Evolutionary conservation across 306 rosid genomes (phyloP).

Genomic region (Malus sieversii): DNA sequence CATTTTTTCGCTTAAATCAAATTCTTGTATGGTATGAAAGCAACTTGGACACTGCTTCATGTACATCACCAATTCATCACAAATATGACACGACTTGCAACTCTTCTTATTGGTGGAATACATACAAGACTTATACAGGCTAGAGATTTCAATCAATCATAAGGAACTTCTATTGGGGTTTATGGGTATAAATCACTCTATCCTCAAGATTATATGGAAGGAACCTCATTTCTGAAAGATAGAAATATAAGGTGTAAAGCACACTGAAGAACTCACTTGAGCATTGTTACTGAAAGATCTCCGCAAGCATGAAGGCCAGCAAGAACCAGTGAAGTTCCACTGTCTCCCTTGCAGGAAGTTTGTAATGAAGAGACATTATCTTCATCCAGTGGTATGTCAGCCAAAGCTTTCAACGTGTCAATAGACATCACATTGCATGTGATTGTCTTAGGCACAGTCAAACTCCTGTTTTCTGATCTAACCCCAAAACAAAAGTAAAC

Average conservation of each 20-base stretch:
- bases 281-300: conserved; percentile 86
- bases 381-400: conserved; percentile 33
- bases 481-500: neutral
- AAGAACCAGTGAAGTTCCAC: conserved; percentile 50
- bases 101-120: neutral
- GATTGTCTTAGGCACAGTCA: conserved; percentile 70
- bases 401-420: conserved; percentile 61
- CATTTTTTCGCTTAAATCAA: neutral
- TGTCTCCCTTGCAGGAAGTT: conserved; percentile 19
- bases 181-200: neutral
- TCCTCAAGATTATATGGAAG: neutral
- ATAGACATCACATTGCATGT: conserved; percentile 64
- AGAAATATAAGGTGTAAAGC: conserved; percentile 4
- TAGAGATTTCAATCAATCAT: neutral
- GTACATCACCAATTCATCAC: neutral
- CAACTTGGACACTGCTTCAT: neutral
- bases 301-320: conserved; percentile 99
- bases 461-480: conserved; percentile 56
- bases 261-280: conserved; percentile 51
- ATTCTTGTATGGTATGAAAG: neutral
- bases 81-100: neutral
- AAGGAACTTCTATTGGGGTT: neutral
- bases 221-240: neutral
- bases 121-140: neutral
- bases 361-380: conserved; percentile 17